These are phyloP conservation scores for Phaeosphaeriaceae sp. DNA, from an alignment of 2,329 filamentous ascomycete species.

Conservation along the genomic window DNA sequence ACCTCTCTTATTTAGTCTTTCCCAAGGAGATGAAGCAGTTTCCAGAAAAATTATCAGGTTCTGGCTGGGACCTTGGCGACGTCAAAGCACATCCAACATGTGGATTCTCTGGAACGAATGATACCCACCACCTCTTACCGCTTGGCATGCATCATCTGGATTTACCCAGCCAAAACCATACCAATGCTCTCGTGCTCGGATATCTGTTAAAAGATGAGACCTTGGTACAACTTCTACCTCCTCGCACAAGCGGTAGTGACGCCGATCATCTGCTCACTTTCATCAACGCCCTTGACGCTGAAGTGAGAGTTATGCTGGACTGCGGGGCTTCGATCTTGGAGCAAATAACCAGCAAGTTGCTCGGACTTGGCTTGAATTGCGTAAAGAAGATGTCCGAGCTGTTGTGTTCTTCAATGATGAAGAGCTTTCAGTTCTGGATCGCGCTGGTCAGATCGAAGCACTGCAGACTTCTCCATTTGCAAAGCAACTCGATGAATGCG, in stretches of 20 bases:
- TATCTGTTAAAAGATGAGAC: conserved; percentile 59
- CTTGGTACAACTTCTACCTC: conserved; percentile 36
- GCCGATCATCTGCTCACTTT: conserved; percentile 55
- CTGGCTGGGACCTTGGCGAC: conserved; percentile 69
- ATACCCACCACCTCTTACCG: conserved; percentile 65
- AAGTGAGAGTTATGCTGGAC: conserved; percentile 68
- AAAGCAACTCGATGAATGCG: conserved; percentile 62
- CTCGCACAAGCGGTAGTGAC: conserved; percentile 21
- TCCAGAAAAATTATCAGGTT: conserved; percentile 66
- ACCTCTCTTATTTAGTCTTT: conserved; percentile 64
- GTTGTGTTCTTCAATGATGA: conserved; percentile 66
- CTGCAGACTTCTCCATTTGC: conserved; percentile 66
- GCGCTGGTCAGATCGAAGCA: conserved; percentile 53
- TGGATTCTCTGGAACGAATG: conserved; percentile 75
- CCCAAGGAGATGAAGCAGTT: conserved; percentile 68
- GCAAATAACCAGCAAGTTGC: conserved; percentile 54
- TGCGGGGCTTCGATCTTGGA: conserved; percentile 75
- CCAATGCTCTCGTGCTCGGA: conserved; percentile 70
- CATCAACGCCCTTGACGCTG: conserved; percentile 49
- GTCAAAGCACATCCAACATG: conserved; percentile 59
- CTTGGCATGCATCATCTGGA: conserved; percentile 63
- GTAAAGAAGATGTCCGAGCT: conserved; percentile 43
- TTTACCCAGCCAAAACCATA: conserved; percentile 62
- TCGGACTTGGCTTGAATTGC: conserved; percentile 57
- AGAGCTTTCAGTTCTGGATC: conserved; percentile 61